A percentile compares a stretch with the other conserved stretches of the same genome.
phyloP scores from a whole-genome alignment of 768 basidiomycete genomes.

The Rhodotorula babjevae region DNA sequence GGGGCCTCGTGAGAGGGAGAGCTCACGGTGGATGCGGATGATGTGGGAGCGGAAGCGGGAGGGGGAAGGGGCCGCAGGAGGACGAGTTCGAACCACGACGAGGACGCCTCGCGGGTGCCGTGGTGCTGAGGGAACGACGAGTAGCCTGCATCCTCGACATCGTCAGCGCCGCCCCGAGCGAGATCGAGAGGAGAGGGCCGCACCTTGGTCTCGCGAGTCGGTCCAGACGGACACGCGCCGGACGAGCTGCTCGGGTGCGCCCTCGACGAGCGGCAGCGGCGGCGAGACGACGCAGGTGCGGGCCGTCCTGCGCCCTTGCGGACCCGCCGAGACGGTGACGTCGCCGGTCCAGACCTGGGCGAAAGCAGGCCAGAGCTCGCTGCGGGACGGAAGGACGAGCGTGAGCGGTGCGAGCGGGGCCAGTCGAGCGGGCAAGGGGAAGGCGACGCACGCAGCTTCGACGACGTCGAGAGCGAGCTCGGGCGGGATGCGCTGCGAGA shows the following conservation, averaged over 20 bases:
- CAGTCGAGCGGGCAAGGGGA: background rate
- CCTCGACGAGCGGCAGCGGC: background rate
- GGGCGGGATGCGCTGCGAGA: constrained; percentile 3
- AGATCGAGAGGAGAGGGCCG: background rate
- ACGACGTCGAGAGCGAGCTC: constrained; percentile 18
- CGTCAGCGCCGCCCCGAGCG: too few relatives aligned
- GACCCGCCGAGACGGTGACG: background rate
- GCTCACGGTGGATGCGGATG: too few relatives aligned
- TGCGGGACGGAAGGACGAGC: background rate
- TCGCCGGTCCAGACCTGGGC: background rate
- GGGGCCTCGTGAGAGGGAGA: background rate
- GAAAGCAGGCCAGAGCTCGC: constrained; percentile 15
- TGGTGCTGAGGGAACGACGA: constrained; percentile 10
- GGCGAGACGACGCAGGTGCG: constrained; percentile 1
- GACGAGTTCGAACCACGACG: constrained; percentile 32
- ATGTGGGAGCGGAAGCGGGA: too few relatives aligned
- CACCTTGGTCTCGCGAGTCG: constrained; percentile 29
- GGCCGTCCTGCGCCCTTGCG: background rate
- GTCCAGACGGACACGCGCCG: constrained; percentile 2
- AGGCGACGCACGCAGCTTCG: constrained; percentile 13
- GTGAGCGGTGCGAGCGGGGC: too few relatives aligned
- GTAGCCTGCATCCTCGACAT: constrained; percentile 10
- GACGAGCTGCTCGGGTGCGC: background rate
- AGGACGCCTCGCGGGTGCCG: constrained; percentile 19
- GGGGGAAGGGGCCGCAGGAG: constrained; percentile 5